These are phyloP conservation scores for Tremella fuciformis DNA, from an alignment of 768 basidiomycete genomes.

Conservation along the genomic window DNA sequence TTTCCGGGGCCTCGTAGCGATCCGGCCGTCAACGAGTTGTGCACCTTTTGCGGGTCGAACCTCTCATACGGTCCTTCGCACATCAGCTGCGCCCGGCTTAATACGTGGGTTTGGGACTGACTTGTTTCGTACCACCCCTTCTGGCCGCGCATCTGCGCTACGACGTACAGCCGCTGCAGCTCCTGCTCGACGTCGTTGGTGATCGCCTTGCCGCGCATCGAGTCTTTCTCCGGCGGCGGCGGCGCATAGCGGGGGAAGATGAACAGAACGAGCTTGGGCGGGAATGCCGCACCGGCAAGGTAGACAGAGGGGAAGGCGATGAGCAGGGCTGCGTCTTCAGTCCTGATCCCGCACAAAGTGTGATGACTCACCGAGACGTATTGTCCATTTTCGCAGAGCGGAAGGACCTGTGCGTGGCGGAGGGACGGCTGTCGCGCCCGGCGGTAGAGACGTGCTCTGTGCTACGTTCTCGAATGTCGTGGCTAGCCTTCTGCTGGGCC, in stretches of 20 bases:
- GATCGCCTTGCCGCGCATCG: constrained; percentile 62
- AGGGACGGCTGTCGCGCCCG: too few species aligned
- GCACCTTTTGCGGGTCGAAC: constrained; percentile 68
- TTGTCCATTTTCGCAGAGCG: constrained; percentile 34
- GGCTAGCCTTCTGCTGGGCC: too few species aligned
- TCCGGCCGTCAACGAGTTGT: constrained; percentile 80
- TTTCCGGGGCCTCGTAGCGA: constrained; percentile 82
- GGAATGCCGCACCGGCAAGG: constrained; percentile 44
- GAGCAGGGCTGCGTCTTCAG: constrained; percentile 20
- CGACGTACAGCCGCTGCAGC: constrained; percentile 65
- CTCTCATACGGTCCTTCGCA: constrained; percentile 65
- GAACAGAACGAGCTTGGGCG: constrained; percentile 54
- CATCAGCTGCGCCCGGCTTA: constrained; percentile 4
- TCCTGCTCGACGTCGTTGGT: constrained; percentile 63
- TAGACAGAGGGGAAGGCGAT: constrained; percentile 43
- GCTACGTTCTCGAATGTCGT: too few species aligned
- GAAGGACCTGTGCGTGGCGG: constrained; percentile 10
- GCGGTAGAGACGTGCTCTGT: too few species aligned
- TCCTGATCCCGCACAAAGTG: background rate
- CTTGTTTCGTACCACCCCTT: constrained; percentile 52
- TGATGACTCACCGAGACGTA: constrained; percentile 32
- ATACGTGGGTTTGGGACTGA: constrained; percentile 38
- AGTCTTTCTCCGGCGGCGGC: constrained; percentile 63
- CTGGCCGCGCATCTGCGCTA: constrained; percentile 58
- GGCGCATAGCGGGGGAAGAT: constrained; percentile 76